A percentile compares a stretch with the other conserved stretches of the same genome.
Conservation (phyloP, 768 basidiomycete genomes). For the Pisolithus albus region DNA sequence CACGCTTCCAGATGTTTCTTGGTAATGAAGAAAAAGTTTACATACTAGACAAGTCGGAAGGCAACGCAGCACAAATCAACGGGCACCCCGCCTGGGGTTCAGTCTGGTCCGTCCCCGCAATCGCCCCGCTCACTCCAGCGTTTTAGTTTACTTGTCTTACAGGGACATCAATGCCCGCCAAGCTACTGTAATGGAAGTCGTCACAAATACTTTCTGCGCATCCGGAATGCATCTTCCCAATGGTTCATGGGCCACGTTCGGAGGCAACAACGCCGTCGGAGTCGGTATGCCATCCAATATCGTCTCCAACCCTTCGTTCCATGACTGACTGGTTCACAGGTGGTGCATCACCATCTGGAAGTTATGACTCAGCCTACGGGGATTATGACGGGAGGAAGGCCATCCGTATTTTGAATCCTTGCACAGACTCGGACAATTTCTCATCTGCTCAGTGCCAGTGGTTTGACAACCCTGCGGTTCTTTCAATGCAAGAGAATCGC, state of each 20-base stretch:
- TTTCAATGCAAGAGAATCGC: conserved; percentile 57
- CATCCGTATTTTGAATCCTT: conserved; percentile 77
- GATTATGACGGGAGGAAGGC: conserved; percentile 77
- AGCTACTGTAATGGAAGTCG: conserved; percentile 29
- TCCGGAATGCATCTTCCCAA: conserved; percentile 78
- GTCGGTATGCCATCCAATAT: conserved; percentile 28
- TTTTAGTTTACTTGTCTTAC: neutral
- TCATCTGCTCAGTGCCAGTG: conserved; percentile 49
- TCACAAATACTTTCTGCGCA: conserved; percentile 70
- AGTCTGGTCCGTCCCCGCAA: conserved; percentile 42
- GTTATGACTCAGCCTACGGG: conserved; percentile 56
- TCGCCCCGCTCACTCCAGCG: neutral
- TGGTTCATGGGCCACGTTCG: conserved; percentile 65
- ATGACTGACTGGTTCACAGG: conserved; percentile 13
- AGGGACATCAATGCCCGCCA: conserved; percentile 21
- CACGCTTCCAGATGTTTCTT: conserved; percentile 57
- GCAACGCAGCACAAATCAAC: conserved; percentile 57
- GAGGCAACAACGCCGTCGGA: conserved; percentile 65
- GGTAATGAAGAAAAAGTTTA: conserved; percentile 78
- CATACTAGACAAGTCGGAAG: conserved; percentile 87
- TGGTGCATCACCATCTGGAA: conserved; percentile 24
- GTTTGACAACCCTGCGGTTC: conserved; percentile 58
- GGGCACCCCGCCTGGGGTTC: conserved; percentile 72
- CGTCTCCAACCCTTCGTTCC: conserved; percentile 21
- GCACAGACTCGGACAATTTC: conserved; percentile 42